Evolutionary conservation across 2,329 filamentous ascomycete species (phyloP).

Genomic region (Tolypocladium pustulatum): DNA sequence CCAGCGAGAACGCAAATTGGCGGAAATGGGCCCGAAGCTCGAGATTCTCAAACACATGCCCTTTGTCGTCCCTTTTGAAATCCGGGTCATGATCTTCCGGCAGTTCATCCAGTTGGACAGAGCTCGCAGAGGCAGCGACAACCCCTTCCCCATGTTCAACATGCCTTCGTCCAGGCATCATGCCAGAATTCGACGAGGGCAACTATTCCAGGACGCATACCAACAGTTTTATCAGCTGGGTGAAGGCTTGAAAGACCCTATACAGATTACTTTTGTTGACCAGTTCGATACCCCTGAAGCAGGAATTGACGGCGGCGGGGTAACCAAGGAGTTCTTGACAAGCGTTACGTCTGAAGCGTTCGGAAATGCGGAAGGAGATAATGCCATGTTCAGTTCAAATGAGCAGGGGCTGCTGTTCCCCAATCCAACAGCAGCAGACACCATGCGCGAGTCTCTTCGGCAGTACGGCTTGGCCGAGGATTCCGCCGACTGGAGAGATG

Average conservation of each 20-base stretch:
- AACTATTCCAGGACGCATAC: conserved; percentile 79
- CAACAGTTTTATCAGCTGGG: conserved; percentile 72
- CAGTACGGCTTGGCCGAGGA: conserved; percentile 39
- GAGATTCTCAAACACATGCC: conserved; percentile 94
- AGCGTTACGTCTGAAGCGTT: conserved; percentile 84
- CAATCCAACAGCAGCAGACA: conserved; percentile 68
- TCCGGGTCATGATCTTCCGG: conserved; percentile 83
- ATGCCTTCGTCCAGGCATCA: conserved; percentile 49
- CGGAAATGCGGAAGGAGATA: conserved; percentile 31
- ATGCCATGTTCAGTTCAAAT: conserved; percentile 68
- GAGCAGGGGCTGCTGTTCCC: conserved; percentile 81
- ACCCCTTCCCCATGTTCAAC: conserved; percentile 3
- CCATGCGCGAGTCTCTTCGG: conserved; percentile 48
- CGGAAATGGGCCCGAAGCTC: conserved; percentile 72
- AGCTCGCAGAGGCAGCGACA: conserved; percentile 11
- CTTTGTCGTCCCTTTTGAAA: conserved; percentile 89
- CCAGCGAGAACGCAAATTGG: conserved; percentile 60
- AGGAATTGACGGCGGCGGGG: conserved; percentile 91
- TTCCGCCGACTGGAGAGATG: conserved; percentile 44
- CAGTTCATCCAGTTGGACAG: conserved; percentile 77
- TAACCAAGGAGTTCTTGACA: conserved; percentile 93
- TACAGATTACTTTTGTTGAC: conserved; percentile 94
- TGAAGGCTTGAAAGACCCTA: conserved; percentile 81
- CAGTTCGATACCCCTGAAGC: conserved; percentile 79
- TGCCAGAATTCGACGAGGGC: conserved; percentile 67